These are phyloP conservation scores for Rosa lucieae DNA, from an alignment of 306 rosid species.

Conservation along the genomic window DNA sequence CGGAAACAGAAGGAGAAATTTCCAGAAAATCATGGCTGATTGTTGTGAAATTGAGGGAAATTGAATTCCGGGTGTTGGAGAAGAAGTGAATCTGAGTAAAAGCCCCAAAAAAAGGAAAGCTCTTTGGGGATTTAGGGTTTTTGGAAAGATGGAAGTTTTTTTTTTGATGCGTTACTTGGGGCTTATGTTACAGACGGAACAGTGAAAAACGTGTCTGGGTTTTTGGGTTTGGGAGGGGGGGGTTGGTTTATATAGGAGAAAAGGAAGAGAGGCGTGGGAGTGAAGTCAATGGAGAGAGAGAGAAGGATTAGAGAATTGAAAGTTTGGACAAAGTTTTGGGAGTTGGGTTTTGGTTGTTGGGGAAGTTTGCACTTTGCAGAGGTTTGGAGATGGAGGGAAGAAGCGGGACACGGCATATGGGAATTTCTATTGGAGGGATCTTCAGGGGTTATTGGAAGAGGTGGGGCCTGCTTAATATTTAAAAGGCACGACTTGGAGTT, in stretches of 20 bases:
- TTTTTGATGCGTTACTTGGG: not conserved
- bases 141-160: not conserved
- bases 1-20: constrained; percentile 31
- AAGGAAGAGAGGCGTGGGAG: constrained; percentile 10
- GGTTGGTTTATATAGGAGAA: not conserved
- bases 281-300: not conserved
- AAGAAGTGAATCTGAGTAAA: not conserved
- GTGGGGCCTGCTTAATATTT: not conserved
- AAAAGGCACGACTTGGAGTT: not conserved
- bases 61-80: constrained; percentile 1
- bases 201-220: constrained; percentile 1
- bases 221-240: not conserved
- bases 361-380: not conserved
- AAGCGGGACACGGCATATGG: not conserved
- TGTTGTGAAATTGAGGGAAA: not conserved
- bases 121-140: constrained; percentile 5
- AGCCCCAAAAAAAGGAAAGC: not conserved
- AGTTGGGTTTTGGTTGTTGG: not conserved
- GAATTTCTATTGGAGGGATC: not conserved
- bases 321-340: not conserved
- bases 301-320: not conserved
- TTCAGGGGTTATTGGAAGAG: not conserved
- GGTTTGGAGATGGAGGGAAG: not conserved
- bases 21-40: constrained; percentile 31
- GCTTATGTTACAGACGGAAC: not conserved